phyloP scores from a whole-genome alignment of 768 basidiomycete genomes.

The Chalciporus pseudorubinellus region DNA sequence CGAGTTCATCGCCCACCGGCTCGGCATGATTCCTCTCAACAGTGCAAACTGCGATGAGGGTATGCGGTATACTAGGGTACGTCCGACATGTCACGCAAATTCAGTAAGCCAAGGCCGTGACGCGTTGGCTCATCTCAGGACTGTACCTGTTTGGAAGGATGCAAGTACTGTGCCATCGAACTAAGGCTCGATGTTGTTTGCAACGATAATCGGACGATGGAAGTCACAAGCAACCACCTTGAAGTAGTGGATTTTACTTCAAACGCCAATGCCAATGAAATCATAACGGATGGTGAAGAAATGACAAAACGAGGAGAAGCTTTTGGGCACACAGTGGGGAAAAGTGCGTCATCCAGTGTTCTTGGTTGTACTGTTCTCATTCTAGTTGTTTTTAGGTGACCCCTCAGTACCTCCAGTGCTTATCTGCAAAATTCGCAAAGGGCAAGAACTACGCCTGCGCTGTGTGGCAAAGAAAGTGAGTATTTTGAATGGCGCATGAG shows the following conservation, averaged over 20 bases:
- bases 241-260: slow-evolving; percentile 50
- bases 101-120: background rate
- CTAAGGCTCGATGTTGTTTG: slow-evolving; percentile 78
- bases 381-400: slow-evolving; percentile 46
- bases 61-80: slow-evolving; percentile 73
- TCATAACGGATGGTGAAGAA: slow-evolving; percentile 56
- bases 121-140: slow-evolving; percentile 54
- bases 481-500: background rate
- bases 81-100: slow-evolving; percentile 22
- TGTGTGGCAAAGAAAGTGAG: slow-evolving; percentile 94
- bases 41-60: slow-evolving; percentile 88
- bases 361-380: slow-evolving; percentile 4
- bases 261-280: slow-evolving; percentile 37
- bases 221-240: slow-evolving; percentile 84
- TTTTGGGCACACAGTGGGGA: slow-evolving; percentile 85
- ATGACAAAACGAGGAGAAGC: slow-evolving; percentile 66
- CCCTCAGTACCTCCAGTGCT: slow-evolving; percentile 65
- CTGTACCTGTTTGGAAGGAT: slow-evolving; percentile 83
- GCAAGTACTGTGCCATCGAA: slow-evolving; percentile 82
- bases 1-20: slow-evolving; percentile 94
- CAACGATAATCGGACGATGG: slow-evolving; percentile 69
- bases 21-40: slow-evolving; percentile 90
- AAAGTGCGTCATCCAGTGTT: slow-evolving; percentile 48
- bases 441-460: slow-evolving; percentile 81
- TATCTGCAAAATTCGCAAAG: slow-evolving; percentile 89